Percentiles rank a stretch among this genome's conserved stretches.
Evolutionary conservation across 2,329 filamentous ascomycete species (phyloP).

Genomic region (Sporothrix schenckii): DNA sequence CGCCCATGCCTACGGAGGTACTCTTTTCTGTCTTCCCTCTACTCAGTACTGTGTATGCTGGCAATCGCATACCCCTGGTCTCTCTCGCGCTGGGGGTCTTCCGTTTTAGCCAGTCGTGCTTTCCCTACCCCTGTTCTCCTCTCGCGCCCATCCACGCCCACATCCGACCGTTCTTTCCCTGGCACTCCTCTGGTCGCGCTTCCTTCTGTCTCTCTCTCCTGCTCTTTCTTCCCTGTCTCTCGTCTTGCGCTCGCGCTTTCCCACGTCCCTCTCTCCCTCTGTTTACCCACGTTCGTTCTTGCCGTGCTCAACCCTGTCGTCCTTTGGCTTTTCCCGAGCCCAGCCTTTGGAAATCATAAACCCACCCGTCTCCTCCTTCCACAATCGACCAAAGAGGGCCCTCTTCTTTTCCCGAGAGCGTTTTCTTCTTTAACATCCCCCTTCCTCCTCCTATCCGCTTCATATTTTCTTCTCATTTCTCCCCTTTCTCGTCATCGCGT

Average conservation of each 20-base stretch:
- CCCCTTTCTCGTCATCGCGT: constrained; percentile 28
- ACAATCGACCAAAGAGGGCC: constrained; percentile 21
- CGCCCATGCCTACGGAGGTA: constrained; percentile 6
- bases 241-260: constrained; percentile 37
- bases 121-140: constrained; percentile 32
- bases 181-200: constrained; percentile 25
- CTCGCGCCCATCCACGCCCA: constrained; percentile 29
- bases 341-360: constrained; percentile 35
- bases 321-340: constrained; percentile 18
- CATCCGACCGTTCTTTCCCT: constrained; percentile 12
- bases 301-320: constrained; percentile 25
- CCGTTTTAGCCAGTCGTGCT: constrained; percentile 36
- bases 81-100: constrained; percentile 32
- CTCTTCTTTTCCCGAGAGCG: constrained; percentile 23
- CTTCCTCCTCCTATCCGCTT: constrained; percentile 47
- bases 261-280: constrained; percentile 3
- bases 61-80: constrained; percentile 33
- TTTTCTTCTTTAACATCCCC: constrained; percentile 32
- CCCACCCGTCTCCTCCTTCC: constrained; percentile 34
- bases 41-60: not conserved
- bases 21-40: constrained; percentile 17
- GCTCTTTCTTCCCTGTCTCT: constrained; percentile 31
- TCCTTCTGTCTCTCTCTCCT: constrained; percentile 29
- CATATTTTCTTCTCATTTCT: constrained; percentile 39
- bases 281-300: constrained; percentile 25